Evolutionary conservation across 2,329 filamentous ascomycete species (phyloP).

Genomic region (Pestalotiopsis sp.): DNA sequence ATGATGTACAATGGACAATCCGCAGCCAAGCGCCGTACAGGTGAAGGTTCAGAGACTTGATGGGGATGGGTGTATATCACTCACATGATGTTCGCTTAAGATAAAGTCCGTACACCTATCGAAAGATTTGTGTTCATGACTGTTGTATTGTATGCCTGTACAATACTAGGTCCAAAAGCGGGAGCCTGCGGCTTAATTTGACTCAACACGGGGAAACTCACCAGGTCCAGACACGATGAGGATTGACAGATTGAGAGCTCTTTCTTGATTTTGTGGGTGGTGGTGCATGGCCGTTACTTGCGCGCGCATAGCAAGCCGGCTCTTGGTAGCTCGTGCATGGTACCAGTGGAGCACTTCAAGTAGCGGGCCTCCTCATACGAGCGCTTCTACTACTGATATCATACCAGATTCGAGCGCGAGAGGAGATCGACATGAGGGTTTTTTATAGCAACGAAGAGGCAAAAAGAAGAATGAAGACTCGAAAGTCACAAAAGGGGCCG

Average conservation of each 20-base stretch:
- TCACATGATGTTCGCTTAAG: background rate
- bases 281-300: background rate
- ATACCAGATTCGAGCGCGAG: background rate
- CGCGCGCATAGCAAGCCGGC: background rate
- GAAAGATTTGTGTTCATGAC: background rate
- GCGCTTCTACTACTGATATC: background rate
- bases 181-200: conserved; percentile 37
- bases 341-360: background rate
- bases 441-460: background rate
- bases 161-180: background rate
- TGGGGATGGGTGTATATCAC: background rate
- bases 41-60: background rate
- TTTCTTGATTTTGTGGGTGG: background rate
- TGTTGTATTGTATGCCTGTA: background rate
- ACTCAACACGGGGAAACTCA: conserved; percentile 42
- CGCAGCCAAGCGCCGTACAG: background rate
- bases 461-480: background rate
- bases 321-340: background rate
- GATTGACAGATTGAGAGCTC: background rate
- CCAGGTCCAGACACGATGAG: conserved; percentile 33
- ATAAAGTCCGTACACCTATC: background rate
- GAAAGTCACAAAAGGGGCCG: background rate
- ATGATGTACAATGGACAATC: background rate
- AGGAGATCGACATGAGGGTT: background rate
- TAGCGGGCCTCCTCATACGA: background rate